These are phyloP conservation scores for Mucor mucedo DNA, from an alignment of 371 early-diverging fungal genomes.

Conservation along the genomic window DNA sequence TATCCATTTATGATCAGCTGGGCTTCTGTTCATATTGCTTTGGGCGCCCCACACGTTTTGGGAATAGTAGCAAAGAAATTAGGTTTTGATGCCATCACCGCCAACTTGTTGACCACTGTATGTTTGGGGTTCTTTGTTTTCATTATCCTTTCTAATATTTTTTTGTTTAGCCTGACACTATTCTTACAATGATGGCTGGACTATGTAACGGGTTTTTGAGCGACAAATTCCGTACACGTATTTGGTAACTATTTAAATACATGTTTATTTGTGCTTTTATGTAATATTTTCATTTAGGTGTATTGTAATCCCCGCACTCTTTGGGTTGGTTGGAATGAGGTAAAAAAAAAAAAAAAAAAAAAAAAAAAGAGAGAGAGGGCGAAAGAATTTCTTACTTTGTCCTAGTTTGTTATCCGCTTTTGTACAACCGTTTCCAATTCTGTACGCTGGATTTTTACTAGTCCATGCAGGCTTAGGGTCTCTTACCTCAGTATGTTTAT, in stretches of 20 bases:
- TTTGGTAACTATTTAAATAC: conserved; percentile 32
- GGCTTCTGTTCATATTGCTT: conserved; percentile 41
- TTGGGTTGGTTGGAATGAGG: conserved; percentile 42
- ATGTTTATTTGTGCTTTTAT: neutral
- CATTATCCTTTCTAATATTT: neutral
- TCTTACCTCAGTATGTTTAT: conserved; percentile 36
- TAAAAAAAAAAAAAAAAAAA: conserved; percentile 10
- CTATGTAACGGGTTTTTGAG: conserved; percentile 49
- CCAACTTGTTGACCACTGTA: conserved; percentile 55
- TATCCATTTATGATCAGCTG: conserved; percentile 48
- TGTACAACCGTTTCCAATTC: conserved; percentile 49
- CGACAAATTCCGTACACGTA: conserved; percentile 39
- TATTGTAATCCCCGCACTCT: conserved; percentile 35
- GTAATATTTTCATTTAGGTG: conserved; percentile 30
- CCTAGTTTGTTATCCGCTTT: conserved; percentile 39
- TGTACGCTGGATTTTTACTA: conserved; percentile 46
- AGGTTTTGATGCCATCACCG: conserved; percentile 53
- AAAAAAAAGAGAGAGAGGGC: too few species aligned
- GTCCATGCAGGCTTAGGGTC: conserved; percentile 46
- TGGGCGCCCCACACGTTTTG: conserved; percentile 44
- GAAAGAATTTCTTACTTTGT: neutral
- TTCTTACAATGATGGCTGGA: conserved; percentile 46
- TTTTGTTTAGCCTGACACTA: conserved; percentile 41
- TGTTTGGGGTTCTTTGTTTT: neutral
- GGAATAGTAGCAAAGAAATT: conserved; percentile 53